Evolutionary conservation across 352 stramenopile genomes (phyloP).

Genomic region (Phytophthora sansomeana): DNA sequence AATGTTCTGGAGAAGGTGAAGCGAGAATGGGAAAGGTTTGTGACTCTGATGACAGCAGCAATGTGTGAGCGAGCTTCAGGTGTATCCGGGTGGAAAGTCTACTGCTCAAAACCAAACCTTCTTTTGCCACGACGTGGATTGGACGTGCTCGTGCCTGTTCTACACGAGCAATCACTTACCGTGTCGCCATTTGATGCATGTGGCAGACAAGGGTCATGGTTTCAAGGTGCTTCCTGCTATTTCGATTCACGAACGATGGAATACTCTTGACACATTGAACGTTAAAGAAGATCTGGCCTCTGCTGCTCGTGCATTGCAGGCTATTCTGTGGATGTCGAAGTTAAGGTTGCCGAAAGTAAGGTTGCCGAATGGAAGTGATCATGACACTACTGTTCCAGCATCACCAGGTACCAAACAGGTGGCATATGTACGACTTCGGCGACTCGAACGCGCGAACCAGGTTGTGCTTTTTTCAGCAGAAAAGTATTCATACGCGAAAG

Average conservation of each 20-base stretch:
- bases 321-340: conserved; percentile 13
- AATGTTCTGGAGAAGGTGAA: no score
- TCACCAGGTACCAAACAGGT: no score
- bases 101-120: neutral
- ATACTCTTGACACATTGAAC: conserved; percentile 1
- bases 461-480: no score
- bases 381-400: neutral
- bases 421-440: no score
- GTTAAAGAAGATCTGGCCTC: no score
- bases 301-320: neutral
- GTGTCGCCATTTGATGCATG: conserved; percentile 13
- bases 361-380: conserved; percentile 6
- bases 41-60: conserved; percentile 18
- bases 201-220: neutral
- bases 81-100: conserved; percentile 18
- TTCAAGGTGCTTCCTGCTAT: conserved; percentile 10
- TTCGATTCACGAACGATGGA: conserved; percentile 5
- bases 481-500: no score
- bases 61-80: conserved; percentile 31
- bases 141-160: conserved; percentile 5
- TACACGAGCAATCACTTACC: no score
- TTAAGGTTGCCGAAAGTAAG: conserved; percentile 23
- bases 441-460: no score
- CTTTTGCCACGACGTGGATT: conserved; percentile 2
- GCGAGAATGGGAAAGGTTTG: no score